Base-by-base conservation (phyloP, 2,329 filamentous ascomycete species). In the Blastomyces parvus region DNA sequence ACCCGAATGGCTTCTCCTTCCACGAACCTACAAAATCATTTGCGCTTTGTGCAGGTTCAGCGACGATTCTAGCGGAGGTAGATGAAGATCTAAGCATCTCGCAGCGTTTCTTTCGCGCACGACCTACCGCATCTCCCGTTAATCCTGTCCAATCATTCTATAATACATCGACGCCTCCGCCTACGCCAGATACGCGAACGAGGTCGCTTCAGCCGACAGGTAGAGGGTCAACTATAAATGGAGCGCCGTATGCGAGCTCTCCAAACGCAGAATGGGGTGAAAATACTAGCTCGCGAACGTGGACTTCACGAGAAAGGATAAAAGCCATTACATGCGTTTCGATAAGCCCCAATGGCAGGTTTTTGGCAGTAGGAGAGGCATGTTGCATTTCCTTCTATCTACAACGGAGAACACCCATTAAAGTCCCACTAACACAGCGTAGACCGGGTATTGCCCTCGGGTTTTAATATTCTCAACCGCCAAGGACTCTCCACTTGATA, bases 321-420 rank as follows among this genome's bases (percentile, higher is more conserved):
- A 97, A 97, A 78, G 90, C 94, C 22, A 91, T 92, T 1, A 96
- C 92, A 5, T 96, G 92, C 71, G 84, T 99, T 33, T 88, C 91
- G 27, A 83, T 99, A 67, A 97, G 91, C 72, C 86, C 87, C 0
- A 91, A 97, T 76, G 92, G 90, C 40, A 88, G 85, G 69, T 95
- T 89, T 72, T 81, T 99, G 61, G 94, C 93, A 9, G 89, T 97
- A 2, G 94, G 94, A 70, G 94, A 99, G 79, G 84, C 84, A 74
- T 70, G 79, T 71, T 58, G 22, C 55, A 40, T 36, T 17, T 58
- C 55, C 55, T 22, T 9, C 53, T 55, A 19, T 42, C 22, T 22
- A 58, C 55, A 25, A 58, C 4, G 33, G 36, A 40, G 36, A 40
- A 57, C 11, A 17, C 4, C 55, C 36, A 57, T 60, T 9, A 22